phyloP scores from a whole-genome alignment of 768 basidiomycete genomes.

The Leccinum obscurum region DNA sequence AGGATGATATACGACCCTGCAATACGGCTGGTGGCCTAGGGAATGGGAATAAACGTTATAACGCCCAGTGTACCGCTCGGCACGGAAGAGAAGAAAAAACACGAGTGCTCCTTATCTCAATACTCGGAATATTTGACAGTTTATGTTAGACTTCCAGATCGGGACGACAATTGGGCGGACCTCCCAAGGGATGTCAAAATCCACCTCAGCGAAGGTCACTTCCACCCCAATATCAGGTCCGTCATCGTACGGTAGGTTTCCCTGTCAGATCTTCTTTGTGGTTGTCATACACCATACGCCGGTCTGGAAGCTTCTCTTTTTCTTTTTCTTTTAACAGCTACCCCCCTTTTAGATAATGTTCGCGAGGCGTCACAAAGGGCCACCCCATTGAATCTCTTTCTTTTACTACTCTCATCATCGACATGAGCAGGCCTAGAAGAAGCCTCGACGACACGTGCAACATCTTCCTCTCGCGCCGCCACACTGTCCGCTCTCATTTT shows the following conservation, averaged over 20 bases:
- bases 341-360: constrained; percentile 14
- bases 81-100: constrained; percentile 4
- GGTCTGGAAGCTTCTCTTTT: constrained; percentile 12
- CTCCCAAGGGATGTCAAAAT: constrained; percentile 7
- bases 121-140: neutral
- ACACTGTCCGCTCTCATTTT: constrained; percentile 9
- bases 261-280: constrained; percentile 26
- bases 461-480: constrained; percentile 29
- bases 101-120: constrained; percentile 1
- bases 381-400: constrained; percentile 15
- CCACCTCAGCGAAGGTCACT: constrained; percentile 18
- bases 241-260: constrained; percentile 1
- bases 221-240: constrained; percentile 6
- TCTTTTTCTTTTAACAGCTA: constrained; percentile 19
- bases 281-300: constrained; percentile 6
- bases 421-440: constrained; percentile 25
- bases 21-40: neutral
- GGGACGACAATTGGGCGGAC: constrained; percentile 31
- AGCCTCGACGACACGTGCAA: constrained; percentile 35
- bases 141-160: constrained; percentile 17
- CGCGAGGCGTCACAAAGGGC: constrained; percentile 20
- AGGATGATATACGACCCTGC: neutral
- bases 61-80: constrained; percentile 2
- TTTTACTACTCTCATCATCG: constrained; percentile 9
- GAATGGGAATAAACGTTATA: neutral